Percentiles rank a stretch among this genome's conserved stretches.
These are phyloP conservation scores for Arxiozyma slooffiae DNA, from an alignment of 1,139 yeast genomes.

Conservation along the genomic window DNA sequence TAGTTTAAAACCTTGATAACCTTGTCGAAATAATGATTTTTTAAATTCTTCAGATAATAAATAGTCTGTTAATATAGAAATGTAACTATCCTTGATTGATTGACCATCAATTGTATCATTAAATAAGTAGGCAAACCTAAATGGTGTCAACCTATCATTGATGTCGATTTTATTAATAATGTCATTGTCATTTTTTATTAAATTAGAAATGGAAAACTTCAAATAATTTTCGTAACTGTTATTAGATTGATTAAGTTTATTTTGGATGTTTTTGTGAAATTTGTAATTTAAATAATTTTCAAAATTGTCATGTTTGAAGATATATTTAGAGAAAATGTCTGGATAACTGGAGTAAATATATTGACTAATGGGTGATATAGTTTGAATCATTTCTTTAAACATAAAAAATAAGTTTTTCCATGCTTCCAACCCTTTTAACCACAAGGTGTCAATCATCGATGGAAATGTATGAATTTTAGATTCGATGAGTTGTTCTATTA, in stretches of 20 bases:
- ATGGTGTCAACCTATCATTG: neutral
- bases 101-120: neutral
- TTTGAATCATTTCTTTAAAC: neutral
- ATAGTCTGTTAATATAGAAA: neutral
- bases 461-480: neutral
- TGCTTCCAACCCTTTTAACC: neutral
- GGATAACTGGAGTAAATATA: slow-evolving; percentile 1
- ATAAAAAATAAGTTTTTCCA: neutral
- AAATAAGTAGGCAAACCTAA: neutral
- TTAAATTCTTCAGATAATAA: neutral
- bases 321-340: neutral
- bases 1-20: neutral
- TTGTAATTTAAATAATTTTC: neutral
- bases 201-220: neutral
- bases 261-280: neutral
- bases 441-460: neutral
- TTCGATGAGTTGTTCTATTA: neutral
- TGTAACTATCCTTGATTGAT: neutral
- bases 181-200: neutral
- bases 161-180: neutral
- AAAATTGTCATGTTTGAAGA: neutral
- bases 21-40: neutral
- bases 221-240: neutral
- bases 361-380: neutral
- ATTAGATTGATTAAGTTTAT: neutral